These are phyloP conservation scores for Penicillium macrosclerotiorum DNA, from an alignment of 495 filamentous ascomycete species.

Conservation along the genomic window DNA sequence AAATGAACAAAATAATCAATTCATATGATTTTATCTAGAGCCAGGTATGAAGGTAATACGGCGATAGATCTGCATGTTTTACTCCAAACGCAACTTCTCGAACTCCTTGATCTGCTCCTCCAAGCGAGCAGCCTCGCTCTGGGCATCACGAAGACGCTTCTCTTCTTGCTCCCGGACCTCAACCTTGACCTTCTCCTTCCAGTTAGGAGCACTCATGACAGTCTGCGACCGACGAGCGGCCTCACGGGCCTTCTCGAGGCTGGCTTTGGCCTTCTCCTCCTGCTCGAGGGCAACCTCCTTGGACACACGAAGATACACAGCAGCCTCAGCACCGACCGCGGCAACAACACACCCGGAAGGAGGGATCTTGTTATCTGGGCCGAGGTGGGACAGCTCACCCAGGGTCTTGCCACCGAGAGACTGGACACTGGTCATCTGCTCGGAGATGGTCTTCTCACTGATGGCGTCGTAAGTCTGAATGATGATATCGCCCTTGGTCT, in stretches of 20 bases:
- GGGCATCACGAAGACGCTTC: slow-evolving; percentile 56
- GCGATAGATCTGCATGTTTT: slow-evolving; percentile 8
- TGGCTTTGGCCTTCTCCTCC: slow-evolving; percentile 61
- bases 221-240: slow-evolving; percentile 32
- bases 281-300: slow-evolving; percentile 67
- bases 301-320: slow-evolving; percentile 67
- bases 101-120: slow-evolving; percentile 53
- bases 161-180: slow-evolving; percentile 60
- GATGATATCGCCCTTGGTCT: slow-evolving; percentile 55
- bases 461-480: slow-evolving; percentile 58
- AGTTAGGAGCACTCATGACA: slow-evolving; percentile 35
- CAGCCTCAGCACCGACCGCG: slow-evolving; percentile 61
- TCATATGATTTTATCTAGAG: slow-evolving; percentile 15
- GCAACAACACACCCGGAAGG: slow-evolving; percentile 71
- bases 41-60: too few species aligned
- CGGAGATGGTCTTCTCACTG: slow-evolving; percentile 53
- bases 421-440: slow-evolving; percentile 59
- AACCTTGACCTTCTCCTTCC: slow-evolving; percentile 46
- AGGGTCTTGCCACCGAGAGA: slow-evolving; percentile 63
- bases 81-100: slow-evolving; percentile 48
- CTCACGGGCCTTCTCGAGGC: slow-evolving; percentile 38
- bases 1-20: slow-evolving; percentile 5
- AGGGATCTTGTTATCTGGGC: slow-evolving; percentile 48
- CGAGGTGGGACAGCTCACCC: slow-evolving; percentile 46
- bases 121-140: slow-evolving; percentile 53